These are phyloP conservation scores for Cryptosporidium tyzzeri DNA, from an alignment of 169 alveolate species.

Conservation along the genomic window DNA sequence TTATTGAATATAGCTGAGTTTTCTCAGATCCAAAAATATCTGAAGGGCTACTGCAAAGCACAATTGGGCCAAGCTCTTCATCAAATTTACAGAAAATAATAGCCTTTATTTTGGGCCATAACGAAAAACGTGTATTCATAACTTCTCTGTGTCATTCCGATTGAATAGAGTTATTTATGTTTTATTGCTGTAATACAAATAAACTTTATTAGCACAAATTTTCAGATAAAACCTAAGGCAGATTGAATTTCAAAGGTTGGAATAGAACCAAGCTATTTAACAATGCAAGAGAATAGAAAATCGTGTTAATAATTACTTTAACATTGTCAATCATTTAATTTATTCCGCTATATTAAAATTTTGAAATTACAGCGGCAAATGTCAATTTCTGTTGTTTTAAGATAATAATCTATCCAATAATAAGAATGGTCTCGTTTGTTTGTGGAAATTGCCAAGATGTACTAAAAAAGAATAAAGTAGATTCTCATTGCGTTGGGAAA, in stretches of 20 bases:
- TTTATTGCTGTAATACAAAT: no score
- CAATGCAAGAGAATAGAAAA: no score
- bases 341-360: no score
- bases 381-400: background rate
- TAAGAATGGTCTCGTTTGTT: slow-evolving; percentile 82
- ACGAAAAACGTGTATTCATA: slow-evolving; percentile 12
- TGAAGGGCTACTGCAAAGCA: slow-evolving; percentile 53
- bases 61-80: slow-evolving; percentile 73
- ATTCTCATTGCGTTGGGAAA: slow-evolving; percentile 79
- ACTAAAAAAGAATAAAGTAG: slow-evolving; percentile 82
- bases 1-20: slow-evolving; percentile 34
- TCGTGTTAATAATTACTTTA: no score
- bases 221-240: background rate
- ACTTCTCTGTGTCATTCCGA: background rate
- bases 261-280: background rate
- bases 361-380: background rate
- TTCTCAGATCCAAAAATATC: slow-evolving; percentile 50
- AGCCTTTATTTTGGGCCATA: slow-evolving; percentile 72
- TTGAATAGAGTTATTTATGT: background rate
- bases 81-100: slow-evolving; percentile 74
- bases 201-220: background rate
- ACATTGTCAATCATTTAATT: background rate
- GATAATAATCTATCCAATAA: background rate
- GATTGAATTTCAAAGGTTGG: no score
- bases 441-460: slow-evolving; percentile 84